These are phyloP conservation scores for Corrigiola litoralis DNA, from an alignment of 179 eudicot species.

Conservation along the genomic window DNA sequence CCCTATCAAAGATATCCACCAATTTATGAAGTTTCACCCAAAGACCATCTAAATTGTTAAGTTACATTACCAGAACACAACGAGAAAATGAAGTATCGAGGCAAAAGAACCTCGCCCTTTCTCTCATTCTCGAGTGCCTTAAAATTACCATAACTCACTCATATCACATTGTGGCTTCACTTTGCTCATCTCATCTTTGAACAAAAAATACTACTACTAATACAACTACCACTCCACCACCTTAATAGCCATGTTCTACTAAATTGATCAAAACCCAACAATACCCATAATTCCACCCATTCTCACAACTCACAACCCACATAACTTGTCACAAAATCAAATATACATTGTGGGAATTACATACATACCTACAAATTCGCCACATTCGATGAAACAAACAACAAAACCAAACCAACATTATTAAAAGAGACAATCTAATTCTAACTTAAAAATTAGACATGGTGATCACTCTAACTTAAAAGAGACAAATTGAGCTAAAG, in stretches of 20 bases:
- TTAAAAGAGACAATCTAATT: no score
- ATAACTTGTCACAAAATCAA: not conserved
- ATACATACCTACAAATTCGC: no score
- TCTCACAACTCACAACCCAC: not conserved
- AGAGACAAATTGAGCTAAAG: no score
- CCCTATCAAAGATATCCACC: not conserved
- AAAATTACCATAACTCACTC: no score
- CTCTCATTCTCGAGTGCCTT: no score
- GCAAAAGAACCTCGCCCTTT: not conserved
- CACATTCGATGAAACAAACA: no score
- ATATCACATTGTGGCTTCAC: no score
- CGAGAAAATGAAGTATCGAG: not conserved
- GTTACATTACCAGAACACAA: not conserved
- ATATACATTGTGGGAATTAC: not conserved
- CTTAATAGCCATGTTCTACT: not conserved
- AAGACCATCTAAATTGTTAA: not conserved
- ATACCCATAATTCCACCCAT: not conserved
- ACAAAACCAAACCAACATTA: no score
- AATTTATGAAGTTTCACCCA: not conserved
- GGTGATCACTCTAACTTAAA: no score
- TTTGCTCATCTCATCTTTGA: no score
- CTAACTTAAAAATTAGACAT: no score
- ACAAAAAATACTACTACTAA: not conserved
- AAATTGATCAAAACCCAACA: not conserved
- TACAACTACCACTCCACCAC: not conserved